Conservation (phyloP, 495 filamentous ascomycete species). For the Thermochaetoides thermophila region DNA sequence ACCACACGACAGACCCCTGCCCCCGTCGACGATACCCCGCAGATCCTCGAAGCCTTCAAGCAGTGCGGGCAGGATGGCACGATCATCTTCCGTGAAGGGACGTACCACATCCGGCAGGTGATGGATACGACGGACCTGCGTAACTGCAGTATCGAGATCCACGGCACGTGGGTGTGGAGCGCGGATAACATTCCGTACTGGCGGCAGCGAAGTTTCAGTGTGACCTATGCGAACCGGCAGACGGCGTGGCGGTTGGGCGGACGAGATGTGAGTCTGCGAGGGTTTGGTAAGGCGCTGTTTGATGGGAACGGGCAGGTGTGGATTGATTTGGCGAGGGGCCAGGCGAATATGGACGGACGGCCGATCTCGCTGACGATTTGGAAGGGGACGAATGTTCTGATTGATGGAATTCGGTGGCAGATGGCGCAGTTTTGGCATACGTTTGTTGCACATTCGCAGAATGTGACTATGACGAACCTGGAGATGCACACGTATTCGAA, state of each 20-base stretch:
- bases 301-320: conserved; percentile 30
- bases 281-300: conserved; percentile 26
- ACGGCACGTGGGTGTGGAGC: conserved; percentile 25
- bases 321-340: conserved; percentile 25
- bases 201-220: conserved; percentile 19
- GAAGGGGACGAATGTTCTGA: conserved; percentile 23
- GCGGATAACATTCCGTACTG: conserved; percentile 27
- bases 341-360: conserved; percentile 22
- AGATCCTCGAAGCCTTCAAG: conserved; percentile 28
- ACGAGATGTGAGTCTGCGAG: conserved; percentile 20
- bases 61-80: conserved; percentile 22
- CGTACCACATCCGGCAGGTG: conserved; percentile 29
- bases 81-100: conserved; percentile 23
- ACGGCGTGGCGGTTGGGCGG: conserved; percentile 30
- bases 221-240: conserved; percentile 23
- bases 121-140: conserved; percentile 27
- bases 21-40: conserved; percentile 23
- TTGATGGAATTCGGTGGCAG: conserved; percentile 29
- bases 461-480: conserved; percentile 31
- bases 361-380: conserved; percentile 29
- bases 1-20: neutral
- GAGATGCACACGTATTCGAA: conserved; percentile 25
- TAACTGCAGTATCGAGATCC: conserved; percentile 27
- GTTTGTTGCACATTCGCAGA: conserved; percentile 26
- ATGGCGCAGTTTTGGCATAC: conserved; percentile 32